Percentiles rank a stretch among this genome's conserved stretches.
Conservation (phyloP, 1,284 basidiomycete species). For the Ustilago cynodontis region DNA sequence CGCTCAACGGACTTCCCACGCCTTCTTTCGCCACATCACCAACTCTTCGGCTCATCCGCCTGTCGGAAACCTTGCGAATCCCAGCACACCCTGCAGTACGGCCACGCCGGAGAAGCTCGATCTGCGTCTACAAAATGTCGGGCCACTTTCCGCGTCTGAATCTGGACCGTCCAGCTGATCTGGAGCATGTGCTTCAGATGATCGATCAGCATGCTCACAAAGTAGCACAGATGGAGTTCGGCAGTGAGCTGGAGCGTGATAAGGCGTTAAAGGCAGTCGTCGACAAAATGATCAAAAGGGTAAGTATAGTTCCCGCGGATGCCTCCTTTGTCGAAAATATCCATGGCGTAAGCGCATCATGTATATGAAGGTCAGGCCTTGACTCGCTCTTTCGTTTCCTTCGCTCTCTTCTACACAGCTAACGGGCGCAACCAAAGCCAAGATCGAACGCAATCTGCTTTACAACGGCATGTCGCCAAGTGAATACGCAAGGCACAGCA, state of each 20-base stretch:
- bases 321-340: neutral
- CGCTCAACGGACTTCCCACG: constrained; percentile 5
- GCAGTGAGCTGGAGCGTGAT: constrained; percentile 40
- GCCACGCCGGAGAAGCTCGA: neutral
- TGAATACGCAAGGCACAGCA: constrained; percentile 42
- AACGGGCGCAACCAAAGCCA: constrained; percentile 39
- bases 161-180: constrained; percentile 38
- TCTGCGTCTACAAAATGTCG: constrained; percentile 21
- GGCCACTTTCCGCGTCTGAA: constrained; percentile 46
- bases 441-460: constrained; percentile 45
- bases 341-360: neutral
- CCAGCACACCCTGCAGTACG: neutral
- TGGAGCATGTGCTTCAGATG: constrained; percentile 38
- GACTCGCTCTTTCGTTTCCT: neutral
- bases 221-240: constrained; percentile 53
- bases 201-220: constrained; percentile 41
- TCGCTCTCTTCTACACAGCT: constrained; percentile 16
- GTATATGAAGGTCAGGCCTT: neutral
- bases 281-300: constrained; percentile 40
- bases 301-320: constrained; percentile 11
- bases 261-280: constrained; percentile 39
- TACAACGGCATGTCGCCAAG: constrained; percentile 45
- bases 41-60: neutral
- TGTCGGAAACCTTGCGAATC: neutral
- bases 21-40: neutral